Evolutionary conservation across 139 green algal genomes (phyloP), one percentile per base, ranked within the genome.

Genomic region (Pleodorina starrii): DNA sequence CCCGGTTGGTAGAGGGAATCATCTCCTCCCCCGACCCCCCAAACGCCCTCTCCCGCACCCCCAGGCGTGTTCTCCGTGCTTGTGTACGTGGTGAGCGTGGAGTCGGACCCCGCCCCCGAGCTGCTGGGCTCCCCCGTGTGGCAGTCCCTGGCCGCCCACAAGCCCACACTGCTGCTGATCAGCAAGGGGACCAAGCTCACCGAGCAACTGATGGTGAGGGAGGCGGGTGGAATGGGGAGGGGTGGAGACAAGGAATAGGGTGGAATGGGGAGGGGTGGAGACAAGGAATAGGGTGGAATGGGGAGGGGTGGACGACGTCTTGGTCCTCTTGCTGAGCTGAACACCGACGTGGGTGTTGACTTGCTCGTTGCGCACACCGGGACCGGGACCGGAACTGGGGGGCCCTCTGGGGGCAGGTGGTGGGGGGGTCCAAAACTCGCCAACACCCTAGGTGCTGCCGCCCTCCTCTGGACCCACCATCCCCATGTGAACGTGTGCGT

Each of bases 131-230:
- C 44, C 6, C 6, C 76, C 11, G 79, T 91, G 69, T 91, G 88
- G 88, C 51, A 79, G 51, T 50, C 79, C 25, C 79, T 91, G 79
- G 88, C 79, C 60, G 63, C 85, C 51, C 79, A 38, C 69, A 66
- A 68, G 57, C 80, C 88, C 17, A 60, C 82, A 17, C 79, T 91
- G 79, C 43, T 91, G 79, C 79, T 86, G 79, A n/a, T 88, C 19
- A 85, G 73, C 79, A 88, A 88, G 88, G 88, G 77, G 11, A 48
- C 54, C 69, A 88, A 85, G 79, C 21, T 87, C 0, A 71, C 36
- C 19, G 87, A 91, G 42, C 6, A 51, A 38, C 1, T 91, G 40
- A 16, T 25, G 78, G 87, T 87, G 68, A 5, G 86, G 21, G 42
- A 59, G 2, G 43, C n/a, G 36, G 38, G 42, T 1, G 76, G 78